A percentile compares a stretch with the other conserved stretches of the same genome.
These are phyloP conservation scores for Mimosa pudica DNA, from an alignment of 306 rosid species.

Conservation along the genomic window DNA sequence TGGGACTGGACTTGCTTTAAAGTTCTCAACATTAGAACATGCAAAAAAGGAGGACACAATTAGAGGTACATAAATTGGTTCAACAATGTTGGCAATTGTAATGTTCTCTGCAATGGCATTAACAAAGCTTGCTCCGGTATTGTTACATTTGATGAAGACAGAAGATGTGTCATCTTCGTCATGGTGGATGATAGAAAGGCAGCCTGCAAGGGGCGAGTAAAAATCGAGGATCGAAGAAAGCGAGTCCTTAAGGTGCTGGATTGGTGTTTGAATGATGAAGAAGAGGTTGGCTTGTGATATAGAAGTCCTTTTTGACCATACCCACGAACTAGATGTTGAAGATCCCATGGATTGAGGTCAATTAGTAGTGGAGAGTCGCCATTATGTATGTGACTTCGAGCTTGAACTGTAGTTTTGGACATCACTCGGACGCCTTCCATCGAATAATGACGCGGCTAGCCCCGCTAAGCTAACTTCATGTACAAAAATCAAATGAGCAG, in stretches of 20 bases:
- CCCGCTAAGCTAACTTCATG: no score
- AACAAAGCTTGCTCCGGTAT: neutral
- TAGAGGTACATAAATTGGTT: neutral
- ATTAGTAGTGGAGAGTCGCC: neutral
- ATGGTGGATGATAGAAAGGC: neutral
- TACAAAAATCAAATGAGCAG: no score
- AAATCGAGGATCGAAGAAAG: neutral
- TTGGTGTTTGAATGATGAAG: neutral
- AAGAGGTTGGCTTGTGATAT: neutral
- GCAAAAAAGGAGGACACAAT: slow-evolving; percentile 27
- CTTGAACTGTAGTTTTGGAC: neutral
- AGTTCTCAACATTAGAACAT: neutral
- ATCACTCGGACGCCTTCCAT: neutral
- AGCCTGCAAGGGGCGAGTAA: neutral
- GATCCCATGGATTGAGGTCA: neutral
- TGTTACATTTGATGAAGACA: neutral
- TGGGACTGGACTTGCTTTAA: neutral
- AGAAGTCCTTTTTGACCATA: neutral
- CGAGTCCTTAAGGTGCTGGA: neutral
- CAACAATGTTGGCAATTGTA: neutral
- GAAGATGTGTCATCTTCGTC: neutral
- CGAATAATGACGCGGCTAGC: neutral
- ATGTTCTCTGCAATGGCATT: neutral
- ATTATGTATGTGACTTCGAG: neutral
- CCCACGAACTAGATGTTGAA: neutral